These are phyloP conservation scores for Jaapia argillacea DNA, from an alignment of 768 basidiomycete genomes.

Conservation along the genomic window DNA sequence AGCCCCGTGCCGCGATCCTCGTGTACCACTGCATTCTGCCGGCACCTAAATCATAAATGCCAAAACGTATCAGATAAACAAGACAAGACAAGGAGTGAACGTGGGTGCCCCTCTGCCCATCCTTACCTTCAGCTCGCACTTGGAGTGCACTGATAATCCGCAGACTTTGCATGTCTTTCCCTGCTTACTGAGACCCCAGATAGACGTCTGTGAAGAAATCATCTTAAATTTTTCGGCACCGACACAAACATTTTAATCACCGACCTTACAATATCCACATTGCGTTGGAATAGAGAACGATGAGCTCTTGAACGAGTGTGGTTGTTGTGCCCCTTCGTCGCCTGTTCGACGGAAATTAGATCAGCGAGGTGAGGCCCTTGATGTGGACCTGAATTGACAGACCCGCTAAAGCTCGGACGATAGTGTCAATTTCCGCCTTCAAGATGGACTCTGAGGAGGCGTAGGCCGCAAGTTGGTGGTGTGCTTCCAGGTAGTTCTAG, in stretches of 20 bases:
- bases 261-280: constrained; percentile 75
- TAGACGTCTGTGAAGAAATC: constrained; percentile 44
- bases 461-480: constrained; percentile 48
- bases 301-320: constrained; percentile 77
- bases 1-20: not conserved
- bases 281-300: constrained; percentile 80
- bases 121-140: constrained; percentile 76
- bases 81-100: not conserved
- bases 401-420: constrained; percentile 57
- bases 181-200: constrained; percentile 83
- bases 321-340: constrained; percentile 61
- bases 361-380: not conserved
- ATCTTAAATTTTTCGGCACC: not conserved
- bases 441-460: constrained; percentile 46
- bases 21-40: constrained; percentile 43
- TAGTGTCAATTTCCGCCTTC: constrained; percentile 53
- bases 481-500: constrained; percentile 54
- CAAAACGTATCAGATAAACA: constrained; percentile 1
- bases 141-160: constrained; percentile 70
- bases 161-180: constrained; percentile 79
- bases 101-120: no score
- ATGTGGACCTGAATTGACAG: constrained; percentile 16
- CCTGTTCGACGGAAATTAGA: constrained; percentile 26
- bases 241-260: constrained; percentile 11
- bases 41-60: constrained; percentile 41